Conservation (phyloP, 768 basidiomycete species). For the Termitomyces sp. region DNA sequence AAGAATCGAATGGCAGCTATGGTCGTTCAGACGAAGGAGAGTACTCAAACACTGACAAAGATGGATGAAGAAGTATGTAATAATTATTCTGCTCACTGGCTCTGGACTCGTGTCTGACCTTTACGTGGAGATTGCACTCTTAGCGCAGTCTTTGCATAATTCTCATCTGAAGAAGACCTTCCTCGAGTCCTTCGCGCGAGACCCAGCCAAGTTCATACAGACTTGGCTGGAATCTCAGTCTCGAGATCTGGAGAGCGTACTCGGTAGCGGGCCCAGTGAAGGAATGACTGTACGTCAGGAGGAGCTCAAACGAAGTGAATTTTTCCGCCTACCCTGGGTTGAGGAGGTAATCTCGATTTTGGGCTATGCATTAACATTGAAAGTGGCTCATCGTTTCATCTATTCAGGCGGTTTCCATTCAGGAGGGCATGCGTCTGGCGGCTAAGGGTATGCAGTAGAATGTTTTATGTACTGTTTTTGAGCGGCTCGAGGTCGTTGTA, state of each 20-base stretch:
- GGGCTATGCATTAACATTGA: not conserved
- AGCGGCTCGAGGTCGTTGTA: not conserved
- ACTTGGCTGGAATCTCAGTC: conserved; percentile 92
- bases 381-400: conserved; percentile 1
- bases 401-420: conserved; percentile 70
- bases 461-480: not conserved
- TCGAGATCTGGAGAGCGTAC: conserved; percentile 79
- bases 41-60: conserved; percentile 56
- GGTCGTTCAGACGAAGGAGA: conserved; percentile 64
- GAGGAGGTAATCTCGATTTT: conserved; percentile 52
- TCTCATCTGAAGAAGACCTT: conserved; percentile 85
- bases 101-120: not conserved
- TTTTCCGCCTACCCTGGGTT: conserved; percentile 91
- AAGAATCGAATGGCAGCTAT: conserved; percentile 77
- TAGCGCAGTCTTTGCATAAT: conserved; percentile 82
- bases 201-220: conserved; percentile 79
- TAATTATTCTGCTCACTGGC: not conserved
- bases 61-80: conserved; percentile 79
- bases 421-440: conserved; percentile 74
- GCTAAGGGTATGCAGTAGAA: conserved; percentile 35
- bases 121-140: conserved; percentile 60
- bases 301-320: conserved; percentile 82
- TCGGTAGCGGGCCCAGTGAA: conserved; percentile 84
- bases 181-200: conserved; percentile 71
- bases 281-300: conserved; percentile 80